Evolutionary conservation across 176 grass and related monocot species (phyloP), one percentile per base, ranked within the genome.

Genomic region (Aegilops tauschii): DNA sequence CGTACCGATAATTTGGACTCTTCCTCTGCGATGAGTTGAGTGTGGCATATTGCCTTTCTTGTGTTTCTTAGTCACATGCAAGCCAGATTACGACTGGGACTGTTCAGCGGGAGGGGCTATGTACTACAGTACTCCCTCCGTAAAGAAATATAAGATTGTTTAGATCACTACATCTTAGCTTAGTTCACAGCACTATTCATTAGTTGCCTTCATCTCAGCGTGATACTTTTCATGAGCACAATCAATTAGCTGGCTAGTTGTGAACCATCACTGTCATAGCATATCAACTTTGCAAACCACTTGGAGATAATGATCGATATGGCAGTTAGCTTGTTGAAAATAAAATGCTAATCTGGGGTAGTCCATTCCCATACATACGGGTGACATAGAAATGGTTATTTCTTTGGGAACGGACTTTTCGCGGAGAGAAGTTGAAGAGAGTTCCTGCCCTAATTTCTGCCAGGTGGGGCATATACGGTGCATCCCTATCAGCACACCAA

Each of bases 51-150:
- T 6, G 12, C 28, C 32, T 34, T 49, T 49, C 75, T 5, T 61
- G 37, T 79, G 74, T 70, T 52, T 79, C 74, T 64, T 36, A 37
- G 81, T n/a, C 73, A 79, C 81, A 83, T 72, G 85, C 39, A 39
- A 70, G 68, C 66, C 66, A 69, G 6, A 31, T 69, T 74, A 81
- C 32, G 31, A 44, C 18, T 40, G 9, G 34, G 70, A 82, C 68
- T 83, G 71, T 35, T 68, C 65, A 69, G 0, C 66, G 18, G 66
- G 66, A 69, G 66, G 30, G 6, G 66, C 66, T 69, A 69, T 47
- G 50, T 47, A 47, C 44, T 47, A 6, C 35, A 36, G 35, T 36
- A 36, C 35, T 36, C 35, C 35, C 35, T 36, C 5, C 35, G 0
- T 6, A 36, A 36, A 36, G 35, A 36, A 36, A 36, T 36, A 36